These are phyloP conservation scores for Scedosporium aurantiacum DNA, from an alignment of 2,329 filamentous ascomycete genomes.

Conservation along the genomic window DNA sequence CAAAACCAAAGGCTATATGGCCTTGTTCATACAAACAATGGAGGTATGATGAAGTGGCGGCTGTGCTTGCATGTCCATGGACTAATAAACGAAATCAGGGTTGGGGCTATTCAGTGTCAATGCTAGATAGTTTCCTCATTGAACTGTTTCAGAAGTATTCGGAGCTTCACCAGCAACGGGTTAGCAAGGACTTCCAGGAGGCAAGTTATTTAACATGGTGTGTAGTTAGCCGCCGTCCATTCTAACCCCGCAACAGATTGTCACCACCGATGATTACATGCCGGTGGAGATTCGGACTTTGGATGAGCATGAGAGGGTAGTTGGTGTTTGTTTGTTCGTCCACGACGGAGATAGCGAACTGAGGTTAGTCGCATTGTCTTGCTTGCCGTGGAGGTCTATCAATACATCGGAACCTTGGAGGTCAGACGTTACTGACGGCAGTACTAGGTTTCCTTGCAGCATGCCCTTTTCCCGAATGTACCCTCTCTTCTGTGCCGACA, in stretches of 20 bases:
- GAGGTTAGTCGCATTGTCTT: conserved; percentile 41
- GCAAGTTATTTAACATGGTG: conserved; percentile 25
- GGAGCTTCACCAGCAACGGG: conserved; percentile 76
- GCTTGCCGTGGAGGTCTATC: conserved; percentile 9
- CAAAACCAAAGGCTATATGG: conserved; percentile 86
- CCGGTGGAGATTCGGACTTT: conserved; percentile 89
- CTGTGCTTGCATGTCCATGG: neutral
- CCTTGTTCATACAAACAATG: conserved; percentile 97
- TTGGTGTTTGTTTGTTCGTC: conserved; percentile 91
- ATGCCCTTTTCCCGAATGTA: conserved; percentile 99
- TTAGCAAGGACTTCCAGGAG: conserved; percentile 93
- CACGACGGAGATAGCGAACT: conserved; percentile 75
- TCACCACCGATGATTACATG: conserved; percentile 97
- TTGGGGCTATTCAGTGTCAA: conserved; percentile 77
- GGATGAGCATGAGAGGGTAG: conserved; percentile 91
- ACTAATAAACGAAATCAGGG: conserved; percentile 37
- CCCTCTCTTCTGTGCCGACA: conserved; percentile 93
- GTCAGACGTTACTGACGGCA: neutral
- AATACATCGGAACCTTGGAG: conserved; percentile 5
- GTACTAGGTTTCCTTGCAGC: conserved; percentile 70
- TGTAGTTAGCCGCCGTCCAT: no score
- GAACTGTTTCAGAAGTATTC: conserved; percentile 89
- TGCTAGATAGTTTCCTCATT: conserved; percentile 76
- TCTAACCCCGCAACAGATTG: conserved; percentile 33
- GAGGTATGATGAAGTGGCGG: conserved; percentile 49